Percentiles rank a stretch among this genome's conserved stretches.
Conservation (phyloP, 2,329 filamentous ascomycete genomes). For the Neurospora sp. region DNA sequence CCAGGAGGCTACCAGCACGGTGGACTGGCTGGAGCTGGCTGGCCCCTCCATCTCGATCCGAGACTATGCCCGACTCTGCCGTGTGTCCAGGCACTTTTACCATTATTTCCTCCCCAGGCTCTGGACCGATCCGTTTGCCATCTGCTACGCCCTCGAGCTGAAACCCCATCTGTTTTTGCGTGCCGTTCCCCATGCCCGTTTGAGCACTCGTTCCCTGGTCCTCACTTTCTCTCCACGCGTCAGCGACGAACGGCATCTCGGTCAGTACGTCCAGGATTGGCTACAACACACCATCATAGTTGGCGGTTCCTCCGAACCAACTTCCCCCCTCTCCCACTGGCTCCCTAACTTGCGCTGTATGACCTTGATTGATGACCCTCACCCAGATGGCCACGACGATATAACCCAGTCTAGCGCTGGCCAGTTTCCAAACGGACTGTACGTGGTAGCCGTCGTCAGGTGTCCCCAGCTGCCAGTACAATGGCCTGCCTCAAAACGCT, state of each 20-base stretch:
- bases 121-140: constrained; percentile 40
- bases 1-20: constrained; percentile 34
- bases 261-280: too few relatives aligned
- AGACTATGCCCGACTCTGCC: constrained; percentile 37
- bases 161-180: constrained; percentile 12
- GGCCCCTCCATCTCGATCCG: constrained; percentile 32
- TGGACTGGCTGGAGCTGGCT: constrained; percentile 40
- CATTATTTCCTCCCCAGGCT: constrained; percentile 39
- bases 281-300: too few relatives aligned
- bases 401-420: background rate
- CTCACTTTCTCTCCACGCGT: background rate
- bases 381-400: background rate
- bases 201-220: constrained; percentile 30
- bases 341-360: background rate
- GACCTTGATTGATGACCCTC: background rate
- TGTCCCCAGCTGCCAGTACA: background rate
- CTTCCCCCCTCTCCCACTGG: background rate
- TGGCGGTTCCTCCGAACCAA: too few relatives aligned
- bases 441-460: background rate
- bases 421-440: background rate
- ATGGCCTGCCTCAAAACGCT: background rate
- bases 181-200: constrained; percentile 18
- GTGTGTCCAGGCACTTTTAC: constrained; percentile 38
- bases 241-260: too few relatives aligned
- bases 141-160: constrained; percentile 31